phyloP scores from a whole-genome alignment of 257 asterid species.

The Solanum medicagineum region DNA sequence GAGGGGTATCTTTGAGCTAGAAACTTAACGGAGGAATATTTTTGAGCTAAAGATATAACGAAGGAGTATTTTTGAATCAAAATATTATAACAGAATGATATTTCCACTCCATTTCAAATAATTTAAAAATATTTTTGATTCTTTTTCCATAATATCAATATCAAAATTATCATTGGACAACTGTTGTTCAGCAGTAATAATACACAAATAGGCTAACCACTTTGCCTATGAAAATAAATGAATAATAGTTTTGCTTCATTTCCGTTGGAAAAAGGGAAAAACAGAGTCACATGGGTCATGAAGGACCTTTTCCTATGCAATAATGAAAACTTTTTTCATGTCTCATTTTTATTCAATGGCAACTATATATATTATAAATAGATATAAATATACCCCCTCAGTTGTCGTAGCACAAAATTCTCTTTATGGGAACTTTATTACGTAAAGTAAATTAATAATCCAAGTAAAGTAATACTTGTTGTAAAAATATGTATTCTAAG shows the following conservation, averaged over 20 bases:
- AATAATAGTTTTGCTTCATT: not conserved
- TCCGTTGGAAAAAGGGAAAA: not conserved
- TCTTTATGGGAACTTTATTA: not conserved
- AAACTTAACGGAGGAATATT: too few species aligned
- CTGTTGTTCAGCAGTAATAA: too few species aligned
- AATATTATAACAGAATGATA: too few species aligned
- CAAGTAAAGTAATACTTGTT: not conserved
- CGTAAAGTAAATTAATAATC: not conserved
- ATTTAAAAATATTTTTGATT: too few species aligned
- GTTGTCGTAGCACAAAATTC: not conserved
- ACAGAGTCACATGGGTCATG: slow-evolving; percentile 2
- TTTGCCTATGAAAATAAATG: not conserved
- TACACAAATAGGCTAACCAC: not conserved
- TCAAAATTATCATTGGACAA: too few species aligned
- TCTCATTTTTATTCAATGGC: not conserved
- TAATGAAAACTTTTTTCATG: not conserved
- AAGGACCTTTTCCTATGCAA: not conserved
- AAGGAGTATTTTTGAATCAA: too few species aligned
- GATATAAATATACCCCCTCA: not conserved
- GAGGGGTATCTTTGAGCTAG: too few species aligned
- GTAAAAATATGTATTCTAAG: not conserved
- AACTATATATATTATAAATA: too few species aligned
- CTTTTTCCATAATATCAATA: too few species aligned
- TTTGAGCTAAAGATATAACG: too few species aligned
- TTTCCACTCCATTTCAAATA: too few species aligned